A percentile compares a stretch with the other conserved stretches of the same genome.
Conservation (phyloP, 306 rosid species). For the Geum urbanum region DNA sequence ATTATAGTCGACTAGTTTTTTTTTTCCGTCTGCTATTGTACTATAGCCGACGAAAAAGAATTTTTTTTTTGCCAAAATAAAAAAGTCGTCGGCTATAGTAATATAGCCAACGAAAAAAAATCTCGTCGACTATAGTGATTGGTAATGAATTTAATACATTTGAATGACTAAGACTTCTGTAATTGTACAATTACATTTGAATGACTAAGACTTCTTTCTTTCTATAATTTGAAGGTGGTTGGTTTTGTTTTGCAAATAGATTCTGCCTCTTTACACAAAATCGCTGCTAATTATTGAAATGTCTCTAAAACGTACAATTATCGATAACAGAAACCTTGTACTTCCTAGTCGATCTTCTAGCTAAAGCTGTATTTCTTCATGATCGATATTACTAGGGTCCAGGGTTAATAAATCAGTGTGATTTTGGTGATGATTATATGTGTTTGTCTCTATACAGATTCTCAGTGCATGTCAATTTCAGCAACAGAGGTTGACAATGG, state of each 20-base stretch:
- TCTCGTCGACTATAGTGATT: no score
- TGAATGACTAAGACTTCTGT: no score
- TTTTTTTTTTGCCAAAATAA: no score
- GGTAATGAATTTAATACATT: no score
- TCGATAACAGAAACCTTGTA: background rate
- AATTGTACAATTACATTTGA: background rate
- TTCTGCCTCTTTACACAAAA: background rate
- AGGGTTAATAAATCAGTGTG: background rate
- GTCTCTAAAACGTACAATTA: background rate
- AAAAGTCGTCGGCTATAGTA: no score
- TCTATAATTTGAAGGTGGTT: background rate
- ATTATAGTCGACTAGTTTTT: no score
- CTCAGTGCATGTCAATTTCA: background rate
- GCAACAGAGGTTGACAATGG: constrained; percentile 14
- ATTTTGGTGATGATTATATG: background rate
- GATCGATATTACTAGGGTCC: no score
- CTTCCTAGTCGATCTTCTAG: background rate
- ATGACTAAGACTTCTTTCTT: background rate
- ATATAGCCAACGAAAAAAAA: no score
- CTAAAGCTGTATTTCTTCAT: background rate
- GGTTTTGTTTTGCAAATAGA: background rate
- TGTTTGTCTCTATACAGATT: constrained; percentile 9
- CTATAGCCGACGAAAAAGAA: no score
- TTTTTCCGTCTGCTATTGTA: no score
- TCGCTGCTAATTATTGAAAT: background rate